Conservation (phyloP, 768 basidiomycete species). For the Mycena albidolilacea region DNA sequence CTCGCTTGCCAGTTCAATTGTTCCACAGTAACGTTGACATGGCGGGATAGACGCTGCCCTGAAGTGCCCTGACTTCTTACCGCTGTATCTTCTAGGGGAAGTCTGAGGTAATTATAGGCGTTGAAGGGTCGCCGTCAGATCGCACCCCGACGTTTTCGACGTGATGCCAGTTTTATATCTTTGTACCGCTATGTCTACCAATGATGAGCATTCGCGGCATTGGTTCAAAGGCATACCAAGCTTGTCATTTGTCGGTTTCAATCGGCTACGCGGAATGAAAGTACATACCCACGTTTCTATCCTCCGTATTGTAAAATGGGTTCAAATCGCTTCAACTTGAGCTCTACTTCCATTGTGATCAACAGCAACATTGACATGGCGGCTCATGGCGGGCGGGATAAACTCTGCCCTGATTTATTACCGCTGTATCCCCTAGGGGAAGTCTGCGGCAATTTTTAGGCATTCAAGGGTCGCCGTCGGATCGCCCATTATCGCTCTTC, state of each 20-base stretch:
- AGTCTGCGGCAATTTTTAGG: constrained; percentile 7
- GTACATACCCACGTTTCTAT: neutral
- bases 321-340: constrained; percentile 16
- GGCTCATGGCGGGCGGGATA: neutral
- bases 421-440: neutral
- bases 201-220: neutral
- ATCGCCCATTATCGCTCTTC: constrained; percentile 13
- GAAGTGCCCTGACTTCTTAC: no score
- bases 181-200: neutral
- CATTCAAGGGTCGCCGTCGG: constrained; percentile 5
- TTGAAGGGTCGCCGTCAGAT: no score
- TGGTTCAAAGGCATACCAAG: constrained; percentile 3
- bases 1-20: no score
- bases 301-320: constrained; percentile 1
- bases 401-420: constrained; percentile 8
- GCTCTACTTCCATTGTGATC: constrained; percentile 14
- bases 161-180: no score
- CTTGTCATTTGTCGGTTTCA: no score
- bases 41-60: no score
- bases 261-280: no score
- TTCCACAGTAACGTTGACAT: no score
- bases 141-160: no score
- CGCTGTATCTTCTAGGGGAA: no score
- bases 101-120: no score
- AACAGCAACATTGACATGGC: constrained; percentile 18